A percentile compares a stretch with the other conserved stretches of the same genome.
Conservation (phyloP, 768 basidiomycete genomes). For the Clavulina sp. region DNA sequence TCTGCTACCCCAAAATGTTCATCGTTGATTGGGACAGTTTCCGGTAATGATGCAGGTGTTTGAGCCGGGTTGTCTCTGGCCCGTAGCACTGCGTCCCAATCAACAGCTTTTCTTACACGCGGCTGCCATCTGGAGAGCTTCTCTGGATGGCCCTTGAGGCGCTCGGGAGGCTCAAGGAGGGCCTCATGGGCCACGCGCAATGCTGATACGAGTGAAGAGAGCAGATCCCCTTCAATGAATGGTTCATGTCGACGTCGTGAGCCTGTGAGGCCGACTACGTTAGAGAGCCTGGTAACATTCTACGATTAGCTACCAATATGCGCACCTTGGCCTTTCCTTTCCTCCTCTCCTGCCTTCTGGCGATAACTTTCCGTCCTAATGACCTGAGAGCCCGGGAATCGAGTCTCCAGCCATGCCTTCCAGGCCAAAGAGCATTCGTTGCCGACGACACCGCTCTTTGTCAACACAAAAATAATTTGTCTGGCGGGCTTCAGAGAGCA, state of each 20-base stretch:
- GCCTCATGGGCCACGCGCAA: conserved; percentile 49
- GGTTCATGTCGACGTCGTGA: conserved; percentile 28
- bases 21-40: no score
- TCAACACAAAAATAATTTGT: conserved; percentile 57
- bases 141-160: conserved; percentile 30
- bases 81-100: conserved; percentile 70
- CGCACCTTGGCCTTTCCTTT: conserved; percentile 26
- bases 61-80: no score
- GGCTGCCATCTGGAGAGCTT: conserved; percentile 47
- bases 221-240: conserved; percentile 46
- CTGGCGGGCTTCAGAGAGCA: conserved; percentile 18
- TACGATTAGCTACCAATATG: neutral
- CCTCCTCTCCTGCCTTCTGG: conserved; percentile 26
- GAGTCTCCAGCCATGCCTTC: conserved; percentile 37
- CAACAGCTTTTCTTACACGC: conserved; percentile 40
- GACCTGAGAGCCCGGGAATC: conserved; percentile 37
- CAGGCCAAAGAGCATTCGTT: conserved; percentile 44
- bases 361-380: conserved; percentile 65
- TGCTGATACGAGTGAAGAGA: conserved; percentile 43
- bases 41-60: no score
- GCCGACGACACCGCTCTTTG: conserved; percentile 78
- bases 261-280: conserved; percentile 7
- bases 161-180: conserved; percentile 48
- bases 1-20: no score
- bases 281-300: neutral